Evolutionary conservation across 78 protist species (phyloP), one percentile per base, ranked within the genome.

Genomic region (Dictyostelium capitatum): DNA sequence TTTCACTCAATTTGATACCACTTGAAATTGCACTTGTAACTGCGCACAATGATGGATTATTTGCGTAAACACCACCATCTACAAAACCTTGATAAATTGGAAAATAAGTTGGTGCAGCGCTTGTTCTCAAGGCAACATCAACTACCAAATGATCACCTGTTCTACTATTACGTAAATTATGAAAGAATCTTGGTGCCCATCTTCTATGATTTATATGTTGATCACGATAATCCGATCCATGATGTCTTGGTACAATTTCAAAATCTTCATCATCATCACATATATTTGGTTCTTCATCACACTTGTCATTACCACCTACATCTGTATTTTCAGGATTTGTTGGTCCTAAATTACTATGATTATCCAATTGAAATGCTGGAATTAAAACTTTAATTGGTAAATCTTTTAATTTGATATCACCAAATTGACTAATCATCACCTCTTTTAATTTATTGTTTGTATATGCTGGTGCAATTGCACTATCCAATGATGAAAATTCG

Each of bases 101-200:
- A 85, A 92, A 92, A 70, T 81, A 92, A 0, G 96, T 92, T 17
- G 96, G 96, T 1, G 96, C 96, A 20, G 96, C 87, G 30, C 85
- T 82, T 3, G 96, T 92, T 41, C 96, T 50, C 15, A 92, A 46
- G 1, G 78, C 91, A 19, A 92, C 91, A 56, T 92, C 96, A 15
- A 82, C 87, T 8, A 67, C 75, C 54, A 53, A 50, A 48, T 82
- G 92, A n/a, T 82, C 74, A 25, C 79, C 67, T 6, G 89, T 90
- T 23, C 73, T 83, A 5, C 90, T 80, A 25, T 74, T 47, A 12
- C 67, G 51, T 1, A 90, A 48, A 73, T 90, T 90, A 73, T 90
- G 95, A 53, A 90, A 90, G 72, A 82, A 90, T 43, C 89, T 32
- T 59, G 95, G 95, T 12, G 83, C 89, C 95, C 95, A 90, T 81